phyloP scores from a whole-genome alignment of 768 basidiomycete genomes.

The Mycena kentingensis region DNA sequence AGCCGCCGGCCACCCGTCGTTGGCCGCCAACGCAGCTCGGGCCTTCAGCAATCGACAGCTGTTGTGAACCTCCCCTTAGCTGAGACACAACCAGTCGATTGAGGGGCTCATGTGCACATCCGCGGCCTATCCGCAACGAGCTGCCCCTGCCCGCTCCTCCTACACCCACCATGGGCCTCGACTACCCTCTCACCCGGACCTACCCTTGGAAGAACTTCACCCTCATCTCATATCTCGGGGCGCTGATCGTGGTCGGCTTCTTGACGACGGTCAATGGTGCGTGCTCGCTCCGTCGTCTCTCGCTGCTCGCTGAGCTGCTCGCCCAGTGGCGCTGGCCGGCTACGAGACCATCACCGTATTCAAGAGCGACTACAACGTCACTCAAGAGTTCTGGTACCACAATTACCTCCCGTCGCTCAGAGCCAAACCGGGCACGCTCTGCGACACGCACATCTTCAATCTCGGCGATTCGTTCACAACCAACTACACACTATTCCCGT shows the following conservation, averaged over 20 bases:
- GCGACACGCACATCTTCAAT: constrained; percentile 28
- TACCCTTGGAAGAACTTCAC: constrained; percentile 6
- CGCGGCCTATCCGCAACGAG: too few species aligned
- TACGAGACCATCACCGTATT: constrained; percentile 30
- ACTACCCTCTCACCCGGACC: constrained; percentile 9
- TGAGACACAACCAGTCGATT: too few species aligned
- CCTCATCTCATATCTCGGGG: constrained; percentile 2
- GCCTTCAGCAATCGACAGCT: too few species aligned
- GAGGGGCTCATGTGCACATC: too few species aligned
- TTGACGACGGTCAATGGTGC: constrained; percentile 25
- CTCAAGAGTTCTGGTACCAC: constrained; percentile 28
- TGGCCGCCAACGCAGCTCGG: too few species aligned
- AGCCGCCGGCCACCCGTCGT: too few species aligned
- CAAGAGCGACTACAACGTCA: constrained; percentile 28
- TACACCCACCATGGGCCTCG: too few species aligned
- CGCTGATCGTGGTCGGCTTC: constrained; percentile 19
- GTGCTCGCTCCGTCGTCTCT: neutral
- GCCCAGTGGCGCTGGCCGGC: constrained; percentile 27
- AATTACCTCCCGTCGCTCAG: constrained; percentile 23
- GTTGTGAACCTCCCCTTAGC: too few species aligned
- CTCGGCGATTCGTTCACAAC: constrained; percentile 30
- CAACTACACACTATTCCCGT: constrained; percentile 30
- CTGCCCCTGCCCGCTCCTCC: neutral
- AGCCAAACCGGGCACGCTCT: constrained; percentile 28
- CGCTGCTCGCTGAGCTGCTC: neutral